Evolutionary conservation across 805 yeast genomes (phyloP).

Genomic region (Dipodascopsis uninucleata): DNA sequence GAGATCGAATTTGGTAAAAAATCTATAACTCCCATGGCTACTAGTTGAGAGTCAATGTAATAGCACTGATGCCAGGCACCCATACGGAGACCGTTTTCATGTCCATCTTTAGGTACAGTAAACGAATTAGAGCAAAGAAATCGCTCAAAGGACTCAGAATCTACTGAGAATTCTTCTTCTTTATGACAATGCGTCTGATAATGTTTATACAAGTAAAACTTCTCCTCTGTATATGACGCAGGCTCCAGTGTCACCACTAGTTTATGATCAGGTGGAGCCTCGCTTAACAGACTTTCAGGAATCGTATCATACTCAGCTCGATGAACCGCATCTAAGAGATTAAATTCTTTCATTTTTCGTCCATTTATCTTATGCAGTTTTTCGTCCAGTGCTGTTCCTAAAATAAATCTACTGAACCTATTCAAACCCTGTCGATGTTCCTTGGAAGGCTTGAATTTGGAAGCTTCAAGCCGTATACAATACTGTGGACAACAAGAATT

Average conservation of each 20-base stretch:
- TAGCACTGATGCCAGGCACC: slow-evolving; percentile 73
- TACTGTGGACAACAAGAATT: slow-evolving; percentile 75
- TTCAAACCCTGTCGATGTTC: slow-evolving; percentile 66
- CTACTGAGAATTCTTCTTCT: slow-evolving; percentile 50
- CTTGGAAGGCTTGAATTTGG: slow-evolving; percentile 49
- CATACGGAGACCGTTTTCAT: slow-evolving; percentile 40
- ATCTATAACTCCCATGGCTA: slow-evolving; percentile 76
- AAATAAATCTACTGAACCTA: slow-evolving; percentile 43
- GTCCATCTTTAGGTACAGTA: slow-evolving; percentile 18
- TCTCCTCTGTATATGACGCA: slow-evolving; percentile 20
- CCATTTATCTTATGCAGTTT: slow-evolving; percentile 23
- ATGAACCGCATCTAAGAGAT: slow-evolving; percentile 39
- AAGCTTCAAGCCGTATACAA: slow-evolving; percentile 63
- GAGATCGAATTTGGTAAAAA: slow-evolving; percentile 72
- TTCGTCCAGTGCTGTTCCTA: slow-evolving; percentile 17
- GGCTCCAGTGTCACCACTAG: slow-evolving; percentile 14
- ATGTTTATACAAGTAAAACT: slow-evolving; percentile 47
- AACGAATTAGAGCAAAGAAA: slow-evolving; percentile 75
- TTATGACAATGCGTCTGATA: slow-evolving; percentile 72
- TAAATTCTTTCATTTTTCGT: slow-evolving; percentile 29
- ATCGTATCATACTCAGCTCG: slow-evolving; percentile 38
- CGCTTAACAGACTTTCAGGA: neutral
- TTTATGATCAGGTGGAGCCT: slow-evolving; percentile 8
- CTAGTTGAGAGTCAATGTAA: slow-evolving; percentile 55
- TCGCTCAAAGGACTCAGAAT: slow-evolving; percentile 49